Conservation (phyloP, 768 basidiomycete genomes). For the Amanita inopinata region DNA sequence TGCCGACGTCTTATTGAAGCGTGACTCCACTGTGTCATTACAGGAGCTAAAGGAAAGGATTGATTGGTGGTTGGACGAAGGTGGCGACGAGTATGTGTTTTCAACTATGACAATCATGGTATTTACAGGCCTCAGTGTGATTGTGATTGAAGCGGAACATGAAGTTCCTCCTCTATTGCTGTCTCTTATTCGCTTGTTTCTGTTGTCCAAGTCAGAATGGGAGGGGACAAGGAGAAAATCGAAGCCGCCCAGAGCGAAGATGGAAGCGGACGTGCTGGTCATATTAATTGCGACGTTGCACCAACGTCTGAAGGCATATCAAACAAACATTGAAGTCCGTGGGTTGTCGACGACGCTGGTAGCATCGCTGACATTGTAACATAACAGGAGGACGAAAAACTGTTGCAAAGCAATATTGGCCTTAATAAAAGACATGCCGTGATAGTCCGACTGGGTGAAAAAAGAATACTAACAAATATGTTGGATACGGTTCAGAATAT, state of each 20-base stretch:
- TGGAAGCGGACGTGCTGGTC: slow-evolving; percentile 36
- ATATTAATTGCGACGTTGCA: slow-evolving; percentile 41
- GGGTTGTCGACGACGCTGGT: not conserved
- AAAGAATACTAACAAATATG: slow-evolving; percentile 43
- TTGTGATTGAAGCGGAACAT: slow-evolving; percentile 42
- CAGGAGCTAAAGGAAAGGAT: slow-evolving; percentile 47
- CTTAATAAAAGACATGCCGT: slow-evolving; percentile 51
- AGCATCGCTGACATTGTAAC: slow-evolving; percentile 3
- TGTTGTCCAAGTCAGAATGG: slow-evolving; percentile 49
- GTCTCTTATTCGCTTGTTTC: slow-evolving; percentile 57
- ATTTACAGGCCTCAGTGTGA: slow-evolving; percentile 30
- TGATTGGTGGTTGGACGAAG: slow-evolving; percentile 91
- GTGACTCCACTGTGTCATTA: slow-evolving; percentile 13
- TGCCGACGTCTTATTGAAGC: slow-evolving; percentile 29
- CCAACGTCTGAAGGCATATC: slow-evolving; percentile 44
- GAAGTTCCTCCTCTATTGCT: slow-evolving; percentile 47
- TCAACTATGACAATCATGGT: slow-evolving; percentile 2
- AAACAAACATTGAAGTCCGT: slow-evolving; percentile 49
- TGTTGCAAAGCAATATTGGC: slow-evolving; percentile 26
- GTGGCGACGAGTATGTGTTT: slow-evolving; percentile 72
- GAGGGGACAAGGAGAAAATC: slow-evolving; percentile 46
- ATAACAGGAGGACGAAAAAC: slow-evolving; percentile 41
- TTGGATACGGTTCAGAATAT: slow-evolving; percentile 15
- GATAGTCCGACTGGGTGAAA: slow-evolving; percentile 74
- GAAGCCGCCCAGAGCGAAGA: slow-evolving; percentile 66